A percentile compares a stretch with the other conserved stretches of the same genome.
Conservation (phyloP, 2,329 filamentous ascomycete genomes). For the Arthrobotrys sinensis region DNA sequence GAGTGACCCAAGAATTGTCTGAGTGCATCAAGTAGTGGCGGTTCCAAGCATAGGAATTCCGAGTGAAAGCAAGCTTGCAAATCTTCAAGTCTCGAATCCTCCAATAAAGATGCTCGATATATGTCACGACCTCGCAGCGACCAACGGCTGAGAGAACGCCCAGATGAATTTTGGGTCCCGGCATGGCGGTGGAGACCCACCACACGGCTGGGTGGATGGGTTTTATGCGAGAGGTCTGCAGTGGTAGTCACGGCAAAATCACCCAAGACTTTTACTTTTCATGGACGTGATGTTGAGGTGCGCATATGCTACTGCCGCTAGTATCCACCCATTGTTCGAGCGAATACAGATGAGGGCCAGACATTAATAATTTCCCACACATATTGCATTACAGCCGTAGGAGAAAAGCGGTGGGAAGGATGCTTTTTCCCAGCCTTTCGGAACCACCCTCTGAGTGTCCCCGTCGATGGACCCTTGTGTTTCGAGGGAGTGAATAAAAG, state of each 20-base stretch:
- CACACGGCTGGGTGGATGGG: conserved; percentile 35
- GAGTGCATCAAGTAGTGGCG: conserved; percentile 36
- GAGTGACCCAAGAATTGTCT: conserved; percentile 17
- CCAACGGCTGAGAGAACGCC: conserved; percentile 36
- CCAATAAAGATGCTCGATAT: conserved; percentile 42
- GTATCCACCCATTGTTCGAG: conserved; percentile 27
- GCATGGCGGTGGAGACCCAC: conserved; percentile 46
- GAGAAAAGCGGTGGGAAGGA: conserved; percentile 9
- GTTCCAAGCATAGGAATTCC: conserved; percentile 16
- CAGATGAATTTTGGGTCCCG: conserved; percentile 39
- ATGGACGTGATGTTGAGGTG: conserved; percentile 30
- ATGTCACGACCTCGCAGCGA: conserved; percentile 43
- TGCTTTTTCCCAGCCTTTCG: conserved; percentile 47
- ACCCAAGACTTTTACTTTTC: conserved; percentile 27
- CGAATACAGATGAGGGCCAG: conserved; percentile 25
- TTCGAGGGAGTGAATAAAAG: conserved; percentile 45
- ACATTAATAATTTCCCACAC: conserved; percentile 42
- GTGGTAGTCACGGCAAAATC: conserved; percentile 45
- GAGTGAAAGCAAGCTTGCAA: conserved; percentile 5
- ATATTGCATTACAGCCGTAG: conserved; percentile 44
- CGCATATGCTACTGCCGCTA: conserved; percentile 27
- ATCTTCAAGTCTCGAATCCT: conserved; percentile 17
- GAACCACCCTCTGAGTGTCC: conserved; percentile 34
- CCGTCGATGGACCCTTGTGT: conserved; percentile 51
- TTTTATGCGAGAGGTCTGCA: conserved; percentile 36